Evolutionary conservation across 352 stramenopile genomes (phyloP), one percentile per base, ranked within the genome.

Genomic region (Thraustochytrium sp.): DNA sequence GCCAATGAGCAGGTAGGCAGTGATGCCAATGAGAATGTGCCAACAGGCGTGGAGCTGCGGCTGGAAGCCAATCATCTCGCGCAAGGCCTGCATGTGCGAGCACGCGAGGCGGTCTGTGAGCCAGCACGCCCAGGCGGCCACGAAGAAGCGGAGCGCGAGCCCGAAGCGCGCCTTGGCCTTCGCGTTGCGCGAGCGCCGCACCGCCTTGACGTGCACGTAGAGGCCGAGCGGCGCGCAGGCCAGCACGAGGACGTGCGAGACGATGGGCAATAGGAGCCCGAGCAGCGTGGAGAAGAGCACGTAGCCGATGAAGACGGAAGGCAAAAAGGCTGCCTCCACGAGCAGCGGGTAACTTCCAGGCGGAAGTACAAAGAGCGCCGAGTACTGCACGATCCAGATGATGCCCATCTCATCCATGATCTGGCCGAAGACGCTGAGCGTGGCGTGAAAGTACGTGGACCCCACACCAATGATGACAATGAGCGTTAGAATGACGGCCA

Each of bases 361-460:
- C 37, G 74, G 74, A 9, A 82, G 65, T 5, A 82, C 55, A 18
- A 82, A 73, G 46, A 82, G 31, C 3, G 49, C 74, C 16, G 74
- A 56, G 74, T 82, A 82, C 2, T 68, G 53, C 13, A 76, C 53
- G 26, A 82, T 56, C 74, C 74, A 82, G 29, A 82, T 78, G 40
- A 82, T 82, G 48, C 37, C 65, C 74, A 82, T 82, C 44, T 82
- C 74, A 37, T 82, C 74, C 74, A 82, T 65, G 46, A 82, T 82
- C 42, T 82, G 74, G 4, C 74, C 74, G 46, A 82, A 82, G 1
- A 82, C 56, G 56, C 37, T 68, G 38, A 82, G 46, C 42, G 74
- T 82, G n/a, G 74, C 74, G 36, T 82, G 74, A 63, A 82, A 82
- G 56, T 82, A 82, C 29, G 54, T 75, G 31, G 51, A 76, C 3